Conservation (phyloP, 2,329 filamentous ascomycete species). For the Sclerotinia sclerotiorum region DNA sequence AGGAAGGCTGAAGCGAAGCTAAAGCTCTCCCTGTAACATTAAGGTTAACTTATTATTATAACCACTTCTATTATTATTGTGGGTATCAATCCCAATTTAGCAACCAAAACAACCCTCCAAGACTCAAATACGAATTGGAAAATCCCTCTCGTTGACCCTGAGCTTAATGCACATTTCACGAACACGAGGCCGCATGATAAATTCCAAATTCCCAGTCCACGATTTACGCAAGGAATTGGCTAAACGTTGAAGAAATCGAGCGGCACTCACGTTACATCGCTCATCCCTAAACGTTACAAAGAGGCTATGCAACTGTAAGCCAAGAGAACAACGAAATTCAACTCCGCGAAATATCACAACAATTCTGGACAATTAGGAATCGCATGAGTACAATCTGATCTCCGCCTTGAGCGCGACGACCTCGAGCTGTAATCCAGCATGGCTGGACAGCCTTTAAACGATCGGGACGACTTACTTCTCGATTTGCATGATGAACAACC, state of each 20-base stretch:
- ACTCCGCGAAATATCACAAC: background rate
- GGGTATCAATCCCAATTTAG: slow-evolving; percentile 23
- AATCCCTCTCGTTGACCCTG: background rate
- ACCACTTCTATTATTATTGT: slow-evolving; percentile 12
- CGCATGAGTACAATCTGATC: slow-evolving; percentile 30
- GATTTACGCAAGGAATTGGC: background rate
- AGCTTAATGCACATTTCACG: background rate
- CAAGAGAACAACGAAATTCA: background rate
- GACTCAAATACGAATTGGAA: slow-evolving; percentile 21
- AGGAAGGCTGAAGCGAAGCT: slow-evolving; percentile 16
- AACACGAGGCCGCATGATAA: background rate
- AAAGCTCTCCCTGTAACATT: slow-evolving; percentile 12
- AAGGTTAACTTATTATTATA: slow-evolving; percentile 1
- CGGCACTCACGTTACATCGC: slow-evolving; percentile 10
- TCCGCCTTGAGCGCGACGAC: slow-evolving; percentile 35
- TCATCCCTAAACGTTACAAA: slow-evolving; percentile 20
- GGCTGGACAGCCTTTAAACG: slow-evolving; percentile 56
- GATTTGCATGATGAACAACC: slow-evolving; percentile 72
- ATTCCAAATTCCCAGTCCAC: background rate
- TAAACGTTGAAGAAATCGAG: background rate
- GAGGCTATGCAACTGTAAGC: slow-evolving; percentile 28
- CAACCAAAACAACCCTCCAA: slow-evolving; percentile 15
- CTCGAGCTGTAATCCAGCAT: slow-evolving; percentile 48
- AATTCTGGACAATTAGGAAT: background rate
- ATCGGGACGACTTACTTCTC: slow-evolving; percentile 62